Evolutionary conservation across 108 stramenopile genomes (phyloP).

Genomic region (Heterococcus sp.): DNA sequence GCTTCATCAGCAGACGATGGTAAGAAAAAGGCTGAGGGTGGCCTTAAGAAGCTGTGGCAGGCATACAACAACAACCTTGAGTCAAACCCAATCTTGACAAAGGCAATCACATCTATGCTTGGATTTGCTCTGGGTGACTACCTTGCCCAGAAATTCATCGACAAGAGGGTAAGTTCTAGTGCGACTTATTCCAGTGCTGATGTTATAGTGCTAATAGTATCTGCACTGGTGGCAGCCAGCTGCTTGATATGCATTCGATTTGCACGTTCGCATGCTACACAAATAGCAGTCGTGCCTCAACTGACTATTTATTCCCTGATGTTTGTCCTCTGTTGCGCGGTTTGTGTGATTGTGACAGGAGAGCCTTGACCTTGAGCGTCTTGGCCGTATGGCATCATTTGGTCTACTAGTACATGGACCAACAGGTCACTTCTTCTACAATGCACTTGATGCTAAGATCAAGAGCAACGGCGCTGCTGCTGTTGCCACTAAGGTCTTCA

Average conservation of each 20-base stretch:
- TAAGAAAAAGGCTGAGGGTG: conserved; percentile 15
- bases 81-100: conserved; percentile 41
- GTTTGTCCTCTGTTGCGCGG: not conserved
- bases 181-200: too few species aligned
- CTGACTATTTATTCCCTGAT: not conserved
- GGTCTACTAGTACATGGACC: conserved; percentile 89
- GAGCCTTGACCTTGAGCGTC: conserved; percentile 82
- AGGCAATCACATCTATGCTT: conserved; percentile 43
- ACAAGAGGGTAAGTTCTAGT: conserved; percentile 56
- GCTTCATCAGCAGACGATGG: conserved; percentile 14
- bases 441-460: conserved; percentile 76
- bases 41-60: conserved; percentile 29
- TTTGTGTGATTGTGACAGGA: conserved; percentile 64
- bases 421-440: conserved; percentile 91
- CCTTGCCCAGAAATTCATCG: conserved; percentile 83
- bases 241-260: too few species aligned
- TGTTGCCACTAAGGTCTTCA: conserved; percentile 77
- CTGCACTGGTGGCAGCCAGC: too few species aligned
- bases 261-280: not conserved
- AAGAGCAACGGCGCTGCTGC: conserved; percentile 83
- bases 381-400: conserved; percentile 82
- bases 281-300: not conserved
- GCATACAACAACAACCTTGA: conserved; percentile 39
- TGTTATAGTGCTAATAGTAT: too few species aligned
- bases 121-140: conserved; percentile 68